Base-by-base conservation (phyloP, 1,284 basidiomycete species). In the Melampsora medusae region DNA sequence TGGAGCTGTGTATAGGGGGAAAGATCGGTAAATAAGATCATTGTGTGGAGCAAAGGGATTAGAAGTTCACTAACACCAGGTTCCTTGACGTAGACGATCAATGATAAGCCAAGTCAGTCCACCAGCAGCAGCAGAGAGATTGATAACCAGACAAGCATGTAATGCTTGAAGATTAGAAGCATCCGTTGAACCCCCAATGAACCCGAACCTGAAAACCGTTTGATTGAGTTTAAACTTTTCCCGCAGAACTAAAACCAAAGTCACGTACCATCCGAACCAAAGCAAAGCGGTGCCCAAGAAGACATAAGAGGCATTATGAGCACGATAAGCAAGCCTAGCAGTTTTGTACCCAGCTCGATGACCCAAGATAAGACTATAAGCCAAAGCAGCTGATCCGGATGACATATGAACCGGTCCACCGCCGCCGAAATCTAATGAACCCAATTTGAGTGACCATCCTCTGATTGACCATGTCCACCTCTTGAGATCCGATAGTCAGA, bases 361-460 rank as follows among this genome's bases (percentile, higher is more conserved):
- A 9, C 53, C 53, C 7, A 56, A 28, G 19, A 56, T 22, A 74
- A 82, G 79, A 60, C 80, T 81, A 72, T 81, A 81, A 67, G 80
- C 82, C 17, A 83, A 79, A n/a, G 81, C 82, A 48, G 82, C 81
- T 16, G 80, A 81, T 60, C 82, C 53, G 7, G 53, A 56, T 22
- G 53, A n/a, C 53, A 56, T 56, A 56, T 56, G 53, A 22, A 56
- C 53, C 12, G 53, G 53, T n/a, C 53, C 53, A 22, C 53, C 53
- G 2, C 53, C 53, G 0, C 53, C 53, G 28, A 56, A 56, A 28
- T 56, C 53, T 9, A 56, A 28, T 22, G n/a, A 22, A 28, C 53
- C 53, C 7, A 56, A 28, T 28, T 28, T 56, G 53, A 56, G 53
- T 56, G 53, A 56, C 53, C 53, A 56, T n/a, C 53, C 53, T n/a